Base-by-base conservation (phyloP, 2,329 filamentous ascomycete genomes). In the Gnomoniopsis sp. region DNA sequence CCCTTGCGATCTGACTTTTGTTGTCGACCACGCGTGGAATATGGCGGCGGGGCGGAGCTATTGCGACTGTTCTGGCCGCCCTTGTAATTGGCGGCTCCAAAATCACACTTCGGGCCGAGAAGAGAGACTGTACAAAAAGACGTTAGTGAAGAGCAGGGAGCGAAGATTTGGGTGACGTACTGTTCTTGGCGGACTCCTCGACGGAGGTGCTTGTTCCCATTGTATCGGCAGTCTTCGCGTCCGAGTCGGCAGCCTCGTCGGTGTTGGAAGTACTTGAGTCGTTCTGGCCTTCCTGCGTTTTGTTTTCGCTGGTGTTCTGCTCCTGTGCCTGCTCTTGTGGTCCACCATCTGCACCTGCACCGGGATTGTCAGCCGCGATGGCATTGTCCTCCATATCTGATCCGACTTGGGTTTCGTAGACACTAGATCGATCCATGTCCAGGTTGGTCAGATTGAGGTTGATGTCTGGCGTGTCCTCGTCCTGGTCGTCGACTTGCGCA, bases 1-100 rank as follows among this genome's bases (percentile, higher is more conserved):
- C 95, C 95, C 36, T 85, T 84, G 62, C 87, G 86, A 11, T 89
- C 89, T 43, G 86, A 84, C 65, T 85, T 88, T 63, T 86, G 87
- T 61, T 88, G 85, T 58, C 90, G 84, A 46, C 91, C 91, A 64
- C 92, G 83, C 0, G 90, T 93, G 62, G 89, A 77, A 8, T 80
- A 75, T 1, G 81, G 82, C 4, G 80, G 77, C 3, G 80, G 83
- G 21, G 81, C 80, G 6, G 86, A 87, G 57, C 91, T 93, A 63
- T 83, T 91, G 33, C 87, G 84, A 44, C n/a, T 19, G n/a, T 10
- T 44, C 8, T 19, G 41, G 41, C n/a, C 19, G 41, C 77, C 57
- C 15, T 59, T 62, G 34, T 15, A 11, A 6, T 59, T 61, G 21
- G 34, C 44, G 34, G 48, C 43, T 36, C 53, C 49, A 19, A 52